A percentile compares a stretch with the other conserved stretches of the same genome.
These are phyloP conservation scores for Helicostylum pulchrum DNA, from an alignment of 192 early-diverging fungal species.

Conservation along the genomic window DNA sequence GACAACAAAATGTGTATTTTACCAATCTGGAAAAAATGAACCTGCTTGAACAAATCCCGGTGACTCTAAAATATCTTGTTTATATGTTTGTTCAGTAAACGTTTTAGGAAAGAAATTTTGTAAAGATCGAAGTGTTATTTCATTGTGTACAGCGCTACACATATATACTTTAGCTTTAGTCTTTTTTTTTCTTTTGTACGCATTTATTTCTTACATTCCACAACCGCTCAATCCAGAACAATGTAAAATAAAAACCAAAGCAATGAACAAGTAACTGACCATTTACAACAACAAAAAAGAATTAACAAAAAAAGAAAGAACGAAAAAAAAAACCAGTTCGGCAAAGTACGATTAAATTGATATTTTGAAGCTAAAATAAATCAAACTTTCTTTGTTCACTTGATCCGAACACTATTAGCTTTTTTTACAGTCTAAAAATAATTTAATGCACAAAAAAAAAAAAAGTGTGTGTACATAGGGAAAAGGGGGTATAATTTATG, in stretches of 20 bases:
- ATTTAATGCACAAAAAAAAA: too few species aligned
- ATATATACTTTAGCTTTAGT: neutral
- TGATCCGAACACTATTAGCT: too few species aligned
- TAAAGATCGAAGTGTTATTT: slow-evolving; percentile 20
- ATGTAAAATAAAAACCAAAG: neutral
- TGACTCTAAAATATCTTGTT: slow-evolving; percentile 6
- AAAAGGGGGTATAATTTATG: too few species aligned
- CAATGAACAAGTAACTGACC: neutral
- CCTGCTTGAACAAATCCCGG: slow-evolving; percentile 41
- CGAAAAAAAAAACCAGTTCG: neutral
- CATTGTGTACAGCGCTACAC: slow-evolving; percentile 28
- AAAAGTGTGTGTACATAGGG: too few species aligned
- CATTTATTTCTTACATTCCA: slow-evolving; percentile 24
- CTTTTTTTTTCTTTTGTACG: neutral
- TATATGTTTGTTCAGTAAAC: slow-evolving; percentile 10
- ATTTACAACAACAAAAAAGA: neutral
- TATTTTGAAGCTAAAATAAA: too few species aligned
- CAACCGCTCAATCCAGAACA: neutral
- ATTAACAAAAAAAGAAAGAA: neutral
- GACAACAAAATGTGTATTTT: neutral
- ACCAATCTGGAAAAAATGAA: slow-evolving; percentile 67
- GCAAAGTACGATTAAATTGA: too few species aligned
- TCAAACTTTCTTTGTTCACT: too few species aligned
- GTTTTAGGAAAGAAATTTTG: slow-evolving; percentile 5
- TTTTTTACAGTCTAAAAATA: too few species aligned